Evolutionary conservation across 164 flowering plant genomes (phyloP), one percentile per base, ranked within the genome.

Genomic region (Dillenia suffruticosa): DNA sequence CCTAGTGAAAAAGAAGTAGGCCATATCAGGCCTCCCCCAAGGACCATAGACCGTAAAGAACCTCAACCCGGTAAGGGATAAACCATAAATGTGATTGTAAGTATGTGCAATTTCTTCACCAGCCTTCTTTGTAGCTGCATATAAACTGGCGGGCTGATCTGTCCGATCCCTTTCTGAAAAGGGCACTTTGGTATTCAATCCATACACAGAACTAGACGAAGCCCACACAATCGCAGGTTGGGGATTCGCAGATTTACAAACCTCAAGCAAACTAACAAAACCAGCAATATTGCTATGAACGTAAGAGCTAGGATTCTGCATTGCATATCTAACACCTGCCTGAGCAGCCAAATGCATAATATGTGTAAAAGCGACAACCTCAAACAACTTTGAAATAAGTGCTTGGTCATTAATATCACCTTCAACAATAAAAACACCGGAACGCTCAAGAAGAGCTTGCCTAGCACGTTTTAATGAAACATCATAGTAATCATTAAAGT

Each of bases 191-290:
- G 84, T 72, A 66, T 92, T 92, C 44, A 92, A 72, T 14, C 98
- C 98, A 52, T 92, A 92, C 8, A 92, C 98, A 15, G 96, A 89
- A 67, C 95, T 88, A 9, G 91, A 84, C 0, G 91, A 84, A 0
- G 98, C 98, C 98, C 98, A 92, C 9, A 92, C 98, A 64, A 89
- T 79, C 1, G 98, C 78, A 22, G 98, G 98, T 60, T 92, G 98
- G 7, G 96, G 98, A 63, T 88, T 85, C 0, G 78, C 93, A 2
- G 79, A 66, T 69, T 88, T 88, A 70, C 98, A 89, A 19, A 82
- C 91, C 58, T 92, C 98, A 44, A 92, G 78, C 11, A 92, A 14
- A 70, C 52, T 83, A 63, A 92, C 96, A 46, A 89, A 58, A 10
- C 98, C 98, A 56, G 96, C 98, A 64, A 92, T 81, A 57, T 92